Evolutionary conservation across 768 basidiomycete species (phyloP).

Genomic region (Phlebiopsis gigantea): DNA sequence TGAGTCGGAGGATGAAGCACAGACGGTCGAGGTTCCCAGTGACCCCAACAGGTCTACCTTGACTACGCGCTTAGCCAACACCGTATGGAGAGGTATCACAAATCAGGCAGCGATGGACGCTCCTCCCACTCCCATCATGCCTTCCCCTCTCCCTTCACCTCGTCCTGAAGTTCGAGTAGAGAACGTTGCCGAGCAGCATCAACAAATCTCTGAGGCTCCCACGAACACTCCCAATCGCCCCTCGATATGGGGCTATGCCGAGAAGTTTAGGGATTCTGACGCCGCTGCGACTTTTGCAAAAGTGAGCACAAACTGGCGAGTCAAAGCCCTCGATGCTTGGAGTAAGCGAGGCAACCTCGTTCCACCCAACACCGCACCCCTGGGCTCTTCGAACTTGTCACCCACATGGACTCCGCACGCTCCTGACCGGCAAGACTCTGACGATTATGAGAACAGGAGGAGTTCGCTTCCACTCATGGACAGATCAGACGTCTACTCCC

Average conservation of each 20-base stretch:
- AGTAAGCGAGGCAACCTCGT: constrained; percentile 17
- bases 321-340: constrained; percentile 46
- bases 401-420: constrained; percentile 6
- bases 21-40: constrained; percentile 3
- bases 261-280: constrained; percentile 69
- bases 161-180: constrained; percentile 3
- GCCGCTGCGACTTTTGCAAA: constrained; percentile 66
- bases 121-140: constrained; percentile 36
- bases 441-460: constrained; percentile 23
- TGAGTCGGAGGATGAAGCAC: constrained; percentile 26
- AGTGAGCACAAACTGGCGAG: constrained; percentile 71
- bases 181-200: background rate
- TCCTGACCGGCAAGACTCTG: background rate
- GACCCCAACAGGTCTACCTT: constrained; percentile 27
- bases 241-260: constrained; percentile 67
- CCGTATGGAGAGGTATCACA: constrained; percentile 74
- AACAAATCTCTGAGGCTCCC: constrained; percentile 8
- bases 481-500: constrained; percentile 36
- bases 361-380: constrained; percentile 10
- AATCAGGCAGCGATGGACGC: constrained; percentile 72
- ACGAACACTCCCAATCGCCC: constrained; percentile 13
- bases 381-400: background rate
- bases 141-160: constrained; percentile 24
- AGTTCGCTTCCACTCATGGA: constrained; percentile 37
- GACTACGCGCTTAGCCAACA: constrained; percentile 50